Conservation (phyloP, 23 red algal genomes). For the Pyropia yezoensis region DNA sequence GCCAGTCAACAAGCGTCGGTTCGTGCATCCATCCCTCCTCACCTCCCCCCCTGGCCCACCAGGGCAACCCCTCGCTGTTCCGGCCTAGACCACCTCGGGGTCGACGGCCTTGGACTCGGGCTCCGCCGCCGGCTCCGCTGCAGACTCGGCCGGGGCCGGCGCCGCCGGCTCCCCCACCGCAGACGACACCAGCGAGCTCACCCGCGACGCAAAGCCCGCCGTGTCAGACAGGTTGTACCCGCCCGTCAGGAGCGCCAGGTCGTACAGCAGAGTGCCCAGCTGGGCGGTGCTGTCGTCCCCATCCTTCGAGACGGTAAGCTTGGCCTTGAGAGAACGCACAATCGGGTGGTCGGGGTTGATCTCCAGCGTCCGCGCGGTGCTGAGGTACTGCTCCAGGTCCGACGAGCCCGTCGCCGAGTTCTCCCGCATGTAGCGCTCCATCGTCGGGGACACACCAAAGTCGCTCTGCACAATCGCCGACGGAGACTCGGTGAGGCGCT, state of each 20-base stretch:
- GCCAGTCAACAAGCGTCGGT: no score
- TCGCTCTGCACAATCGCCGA: conserved; percentile 72
- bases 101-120: no score
- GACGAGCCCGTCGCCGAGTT: conserved; percentile 20
- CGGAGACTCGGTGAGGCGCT: conserved; percentile 83
- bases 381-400: conserved; percentile 40
- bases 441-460: conserved; percentile 85
- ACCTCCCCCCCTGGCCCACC: no score
- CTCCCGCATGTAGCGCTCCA: conserved; percentile 93
- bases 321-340: conserved; percentile 50
- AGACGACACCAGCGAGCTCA: conserved; percentile 48
- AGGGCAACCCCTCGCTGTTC: no score
- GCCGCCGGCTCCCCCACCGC: conserved; percentile 20
- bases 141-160: no score
- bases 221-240: conserved; percentile 75
- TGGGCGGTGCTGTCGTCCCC: conserved; percentile 26
- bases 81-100: no score
- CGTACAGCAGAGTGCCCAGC: conserved; percentile 74
- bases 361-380: conserved; percentile 64
- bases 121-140: no score
- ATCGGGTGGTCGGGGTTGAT: conserved; percentile 86
- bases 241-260: conserved; percentile 71
- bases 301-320: conserved; percentile 34
- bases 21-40: no score
- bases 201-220: conserved; percentile 62